These are phyloP conservation scores for Salix udensis DNA, from an alignment of 345 rosid species.

Conservation along the genomic window DNA sequence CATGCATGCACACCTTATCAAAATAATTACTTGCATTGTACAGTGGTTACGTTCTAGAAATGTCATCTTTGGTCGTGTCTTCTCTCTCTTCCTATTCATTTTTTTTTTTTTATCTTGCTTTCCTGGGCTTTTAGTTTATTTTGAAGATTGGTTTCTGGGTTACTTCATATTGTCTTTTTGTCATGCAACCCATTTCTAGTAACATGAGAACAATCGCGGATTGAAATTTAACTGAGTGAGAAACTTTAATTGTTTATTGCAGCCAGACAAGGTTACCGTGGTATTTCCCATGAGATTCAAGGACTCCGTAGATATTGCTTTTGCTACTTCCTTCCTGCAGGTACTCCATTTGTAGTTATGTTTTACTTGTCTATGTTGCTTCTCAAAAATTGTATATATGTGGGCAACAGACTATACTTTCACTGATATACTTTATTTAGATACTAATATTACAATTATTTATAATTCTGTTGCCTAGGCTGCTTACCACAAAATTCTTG, in stretches of 20 bases:
- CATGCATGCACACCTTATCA: not conserved
- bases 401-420: not conserved
- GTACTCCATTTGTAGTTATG: conserved; percentile 33
- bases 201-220: not conserved
- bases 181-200: not conserved
- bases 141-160: not conserved
- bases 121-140: not conserved
- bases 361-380: not conserved
- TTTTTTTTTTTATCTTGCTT: not conserved
- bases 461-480: not conserved
- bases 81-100: not conserved
- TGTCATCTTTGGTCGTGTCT: not conserved
- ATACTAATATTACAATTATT: not conserved
- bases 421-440: not conserved
- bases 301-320: conserved; percentile 69
- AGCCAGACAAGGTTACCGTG: conserved; percentile 84
- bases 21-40: not conserved
- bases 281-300: conserved; percentile 93
- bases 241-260: conserved; percentile 20
- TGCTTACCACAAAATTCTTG: not conserved
- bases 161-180: not conserved
- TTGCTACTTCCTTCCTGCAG: conserved; percentile 92
- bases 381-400: conserved; percentile 8
- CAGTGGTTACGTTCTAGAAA: not conserved
- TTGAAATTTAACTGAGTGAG: conserved; percentile 12